Base-by-base conservation (phyloP, 441 rosid species). In the Metrosideros polymorpha region DNA sequence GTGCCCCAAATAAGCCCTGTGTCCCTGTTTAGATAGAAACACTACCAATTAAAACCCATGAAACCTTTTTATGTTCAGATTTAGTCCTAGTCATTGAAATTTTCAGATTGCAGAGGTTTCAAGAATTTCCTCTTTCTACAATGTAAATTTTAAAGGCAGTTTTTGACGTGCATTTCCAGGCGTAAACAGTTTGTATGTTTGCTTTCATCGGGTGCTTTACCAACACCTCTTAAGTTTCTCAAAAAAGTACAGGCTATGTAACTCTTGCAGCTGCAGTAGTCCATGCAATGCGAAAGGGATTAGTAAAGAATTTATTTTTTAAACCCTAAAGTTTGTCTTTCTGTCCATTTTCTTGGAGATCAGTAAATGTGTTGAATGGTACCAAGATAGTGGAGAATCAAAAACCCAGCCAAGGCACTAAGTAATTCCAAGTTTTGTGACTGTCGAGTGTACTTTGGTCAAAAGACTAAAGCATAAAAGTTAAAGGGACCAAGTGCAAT, bases 1-100 rank as follows among this genome's bases (percentile, higher is more conserved):
- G 93, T 98, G 99, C 83, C 98, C 99, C 43, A 95, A 96, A 90
- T 92, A 98, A 30, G 98, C 99, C 49, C 98, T 90, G 49, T 96
- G 91, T 86, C 99, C 99, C 98, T 97, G 96, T 43, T 86, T 89
- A 84, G 66, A 82, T 88, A 77, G 82, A 51, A 85, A 49, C 42
- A 50, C 85, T 30, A 86, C 86, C 47, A 12, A 71, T 71, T 71
- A 35, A 71, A 71, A 71, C 79, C 39, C 79, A 35, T 22, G 9
- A 71, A 39, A 39, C 43, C 25, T 63, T 63, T 63, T 25, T 43
- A 32, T 32, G 25, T 63, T 63, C 43, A 32, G 76, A 63, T 18
- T 32, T 63, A 63, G 76, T 18, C 76, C 24, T 22, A 39, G 47
- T 39, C 47, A 22, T 39, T 39, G 47, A 71, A 12, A 39, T 39